Conservation (phyloP, 768 basidiomycete species). For the Lepiota venenata region DNA sequence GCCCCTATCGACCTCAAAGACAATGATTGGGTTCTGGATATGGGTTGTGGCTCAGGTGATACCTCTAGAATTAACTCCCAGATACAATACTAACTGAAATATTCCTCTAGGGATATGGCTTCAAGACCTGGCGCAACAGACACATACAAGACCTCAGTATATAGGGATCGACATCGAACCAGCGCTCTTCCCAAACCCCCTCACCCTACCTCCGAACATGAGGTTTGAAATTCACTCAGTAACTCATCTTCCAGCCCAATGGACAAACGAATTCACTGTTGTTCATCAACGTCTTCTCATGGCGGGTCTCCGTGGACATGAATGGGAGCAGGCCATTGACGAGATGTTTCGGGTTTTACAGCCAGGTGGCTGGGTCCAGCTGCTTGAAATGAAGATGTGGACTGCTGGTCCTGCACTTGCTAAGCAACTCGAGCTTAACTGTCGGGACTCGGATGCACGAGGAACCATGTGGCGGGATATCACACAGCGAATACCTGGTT, state of each 20-base stretch:
- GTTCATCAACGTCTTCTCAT: conserved; percentile 12
- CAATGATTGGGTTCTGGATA: conserved; percentile 4
- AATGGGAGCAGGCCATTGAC: conserved; percentile 7
- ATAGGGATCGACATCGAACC: conserved; percentile 3
- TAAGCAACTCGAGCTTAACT: conserved; percentile 1
- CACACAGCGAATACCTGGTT: background rate
- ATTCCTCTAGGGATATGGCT: conserved; percentile 2
- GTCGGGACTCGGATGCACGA: background rate
- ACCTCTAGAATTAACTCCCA: background rate
- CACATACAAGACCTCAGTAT: background rate
- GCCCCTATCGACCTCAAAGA: conserved; percentile 3
- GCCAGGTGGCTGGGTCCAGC: conserved; percentile 10
- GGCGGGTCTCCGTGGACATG: background rate
- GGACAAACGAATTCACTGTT: conserved; percentile 3
- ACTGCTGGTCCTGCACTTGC: conserved; percentile 2
- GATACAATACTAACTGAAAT: background rate
- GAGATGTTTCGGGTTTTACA: conserved; percentile 6
- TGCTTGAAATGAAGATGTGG: background rate
- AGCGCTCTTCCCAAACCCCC: background rate
- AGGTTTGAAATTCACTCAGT: background rate
- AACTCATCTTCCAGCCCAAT: background rate
- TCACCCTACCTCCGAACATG: conserved; percentile 2
- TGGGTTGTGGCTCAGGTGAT: conserved; percentile 1
- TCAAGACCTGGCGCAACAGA: background rate
- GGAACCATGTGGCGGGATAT: conserved; percentile 1